A percentile compares a stretch with the other conserved stretches of the same genome.
phyloP scores from a whole-genome alignment of 2,329 filamentous ascomycete genomes.

The Aspergillus carbonarius region DNA sequence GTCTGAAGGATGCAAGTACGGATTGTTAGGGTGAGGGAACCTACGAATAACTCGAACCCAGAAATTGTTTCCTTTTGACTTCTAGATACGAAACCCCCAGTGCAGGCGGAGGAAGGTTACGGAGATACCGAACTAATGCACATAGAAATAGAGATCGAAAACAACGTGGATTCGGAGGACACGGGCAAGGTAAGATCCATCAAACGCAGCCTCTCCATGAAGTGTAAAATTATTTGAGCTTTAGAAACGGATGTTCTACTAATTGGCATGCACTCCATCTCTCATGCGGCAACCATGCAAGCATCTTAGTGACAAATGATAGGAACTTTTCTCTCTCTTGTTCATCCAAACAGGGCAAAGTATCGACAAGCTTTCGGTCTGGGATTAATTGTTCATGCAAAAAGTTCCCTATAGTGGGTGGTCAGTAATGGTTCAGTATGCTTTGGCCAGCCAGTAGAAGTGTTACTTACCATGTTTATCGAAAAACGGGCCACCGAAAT shows the following conservation, averaged over 20 bases:
- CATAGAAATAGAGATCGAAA: too few species aligned
- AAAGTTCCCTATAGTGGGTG: slow-evolving; percentile 12
- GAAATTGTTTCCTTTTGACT: too few species aligned
- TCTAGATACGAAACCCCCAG: too few species aligned
- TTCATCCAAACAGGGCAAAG: slow-evolving; percentile 20
- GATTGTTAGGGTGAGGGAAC: too few species aligned
- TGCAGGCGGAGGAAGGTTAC: too few species aligned
- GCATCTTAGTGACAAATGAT: slow-evolving; percentile 28
- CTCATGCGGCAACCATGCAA: slow-evolving; percentile 29
- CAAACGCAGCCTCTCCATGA: too few species aligned
- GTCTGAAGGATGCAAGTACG: too few species aligned
- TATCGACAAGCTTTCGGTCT: slow-evolving; percentile 15
- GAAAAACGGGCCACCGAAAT: slow-evolving; percentile 7
- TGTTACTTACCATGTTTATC: background rate
- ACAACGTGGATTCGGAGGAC: too few species aligned
- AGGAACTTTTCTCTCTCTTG: slow-evolving; percentile 29
- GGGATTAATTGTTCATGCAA: slow-evolving; percentile 19
- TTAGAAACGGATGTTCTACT: slow-evolving; percentile 33
- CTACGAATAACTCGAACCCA: too few species aligned
- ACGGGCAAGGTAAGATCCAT: too few species aligned
- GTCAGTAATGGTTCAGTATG: background rate
- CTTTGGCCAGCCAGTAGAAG: background rate
- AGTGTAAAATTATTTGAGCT: background rate
- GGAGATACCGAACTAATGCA: too few species aligned
- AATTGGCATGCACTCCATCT: slow-evolving; percentile 30